Evolutionary conservation across 2,329 filamentous ascomycete species (phyloP), one percentile per base, ranked within the genome.

Genomic region (Fusarium sp.): DNA sequence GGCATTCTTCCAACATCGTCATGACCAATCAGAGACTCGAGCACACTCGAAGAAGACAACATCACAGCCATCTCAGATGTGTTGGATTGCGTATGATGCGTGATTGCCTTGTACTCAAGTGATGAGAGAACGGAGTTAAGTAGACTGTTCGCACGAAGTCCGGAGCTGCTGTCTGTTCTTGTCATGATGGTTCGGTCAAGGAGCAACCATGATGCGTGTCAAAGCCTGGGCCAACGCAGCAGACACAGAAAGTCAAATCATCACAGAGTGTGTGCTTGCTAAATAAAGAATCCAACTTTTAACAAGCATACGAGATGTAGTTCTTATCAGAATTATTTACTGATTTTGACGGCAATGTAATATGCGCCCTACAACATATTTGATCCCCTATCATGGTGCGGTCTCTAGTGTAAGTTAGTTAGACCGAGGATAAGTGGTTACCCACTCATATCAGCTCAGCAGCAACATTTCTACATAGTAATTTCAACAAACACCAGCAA

Each of bases 1-100:
- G 71, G 71, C 70, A 63, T 71, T 73, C 12, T 30, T 16, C 35
- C 38, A 52, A 18, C 12, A 15, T 11, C 53, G 47, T 63, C 53
- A 73, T 42, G 43, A 6, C 71, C 71, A 73, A 73, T 73, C 62
- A 71, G 54, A 46, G 37, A 25, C 32, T 30, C 25, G 25, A 21
- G 1, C 6, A 6, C 3, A 23, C 4, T 33, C 25, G 3, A 25
- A 46, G 25, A 13, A 13, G 19, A 33, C 40, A 37, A 42, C 6
- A 12, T 19, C 15, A 63, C 7, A 28, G 8, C 19, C 16, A 28
- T 37, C 4, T 38, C 19, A 28, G 4, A 30, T 30, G 10, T 19
- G 33, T 21, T 1, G 15, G 40, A 54, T 54, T 40, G 33, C 33
- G 19, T n/a, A 28, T 40, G 10, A 4, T 30, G 4, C 0, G 2